Evolutionary conservation across 2,329 filamentous ascomycete genomes (phyloP).

Genomic region (Aspergillus pseudotamarii): DNA sequence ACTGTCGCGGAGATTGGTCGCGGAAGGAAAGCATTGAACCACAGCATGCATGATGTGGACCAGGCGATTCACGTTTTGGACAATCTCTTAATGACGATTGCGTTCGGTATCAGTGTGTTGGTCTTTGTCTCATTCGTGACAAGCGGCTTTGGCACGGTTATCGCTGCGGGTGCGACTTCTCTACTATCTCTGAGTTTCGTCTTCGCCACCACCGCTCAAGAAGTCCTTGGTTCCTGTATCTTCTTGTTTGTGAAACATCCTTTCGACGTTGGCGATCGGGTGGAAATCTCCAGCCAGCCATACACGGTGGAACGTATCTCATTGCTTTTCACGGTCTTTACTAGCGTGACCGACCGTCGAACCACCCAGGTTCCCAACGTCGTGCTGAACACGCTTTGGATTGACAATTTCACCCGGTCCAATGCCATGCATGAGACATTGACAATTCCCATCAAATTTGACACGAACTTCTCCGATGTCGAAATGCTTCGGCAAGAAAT

Average conservation of each 20-base stretch:
- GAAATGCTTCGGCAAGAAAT: conserved; percentile 83
- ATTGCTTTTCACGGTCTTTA: conserved; percentile 89
- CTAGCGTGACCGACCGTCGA: conserved; percentile 78
- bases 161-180: conserved; percentile 87
- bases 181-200: conserved; percentile 96
- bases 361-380: conserved; percentile 86
- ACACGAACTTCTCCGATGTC: conserved; percentile 86
- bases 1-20: conserved; percentile 82
- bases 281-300: conserved; percentile 71
- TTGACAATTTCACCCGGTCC: conserved; percentile 90
- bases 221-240: conserved; percentile 96
- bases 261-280: conserved; percentile 91
- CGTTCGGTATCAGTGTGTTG: conserved; percentile 78
- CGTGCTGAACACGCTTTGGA: conserved; percentile 86
- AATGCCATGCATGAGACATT: conserved; percentile 89
- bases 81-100: conserved; percentile 78
- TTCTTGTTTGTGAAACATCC: conserved; percentile 99
- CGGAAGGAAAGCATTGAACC: conserved; percentile 83
- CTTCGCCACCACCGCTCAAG: conserved; percentile 87
- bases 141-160: conserved; percentile 78
- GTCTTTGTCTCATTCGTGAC: conserved; percentile 92
- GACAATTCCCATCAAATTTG: conserved; percentile 77
- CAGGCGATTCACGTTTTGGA: conserved; percentile 92
- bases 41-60: conserved; percentile 96
- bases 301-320: conserved; percentile 93